These are phyloP conservation scores for Trichoderma hamatum DNA, from an alignment of 2,329 filamentous ascomycete species.

Conservation along the genomic window DNA sequence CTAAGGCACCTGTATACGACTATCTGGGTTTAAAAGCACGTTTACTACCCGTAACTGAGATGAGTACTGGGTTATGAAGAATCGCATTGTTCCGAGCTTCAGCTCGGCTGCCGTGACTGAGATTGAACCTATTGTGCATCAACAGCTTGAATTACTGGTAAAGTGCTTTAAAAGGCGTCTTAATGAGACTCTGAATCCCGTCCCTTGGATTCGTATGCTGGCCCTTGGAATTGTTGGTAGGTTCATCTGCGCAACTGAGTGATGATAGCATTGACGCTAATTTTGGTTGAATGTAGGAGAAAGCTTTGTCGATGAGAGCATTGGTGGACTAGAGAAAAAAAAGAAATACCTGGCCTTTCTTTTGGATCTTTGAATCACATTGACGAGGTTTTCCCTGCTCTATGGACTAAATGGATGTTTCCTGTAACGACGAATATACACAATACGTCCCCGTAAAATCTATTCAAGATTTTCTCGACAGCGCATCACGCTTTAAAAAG, in stretches of 20 bases:
- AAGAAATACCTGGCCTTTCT: not conserved
- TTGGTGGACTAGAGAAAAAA: conserved; percentile 10
- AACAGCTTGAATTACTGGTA: too few relatives aligned
- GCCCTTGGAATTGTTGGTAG: conserved; percentile 13
- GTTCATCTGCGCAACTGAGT: not conserved
- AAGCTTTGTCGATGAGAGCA: too few relatives aligned
- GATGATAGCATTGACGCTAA: too few relatives aligned
- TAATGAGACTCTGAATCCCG: not conserved
- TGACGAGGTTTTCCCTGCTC: conserved; percentile 13
- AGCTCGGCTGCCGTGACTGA: not conserved
- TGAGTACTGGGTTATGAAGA: not conserved
- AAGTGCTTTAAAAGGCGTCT: not conserved
- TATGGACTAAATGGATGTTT: conserved; percentile 14
- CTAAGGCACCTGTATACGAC: conserved; percentile 8
- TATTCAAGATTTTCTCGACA: too few relatives aligned
- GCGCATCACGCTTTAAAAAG: too few relatives aligned
- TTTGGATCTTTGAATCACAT: too few relatives aligned
- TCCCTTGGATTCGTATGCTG: conserved; percentile 16
- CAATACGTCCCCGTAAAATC: too few relatives aligned
- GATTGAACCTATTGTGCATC: not conserved
- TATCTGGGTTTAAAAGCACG: not conserved
- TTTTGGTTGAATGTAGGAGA: too few relatives aligned
- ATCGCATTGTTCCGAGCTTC: not conserved
- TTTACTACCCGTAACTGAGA: conserved; percentile 1
- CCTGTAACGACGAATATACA: not conserved